Percentiles rank a stretch among this genome's conserved stretches.
Evolutionary conservation across 2,329 filamentous ascomycete species (phyloP).

Genomic region (Davidsoniella australis): DNA sequence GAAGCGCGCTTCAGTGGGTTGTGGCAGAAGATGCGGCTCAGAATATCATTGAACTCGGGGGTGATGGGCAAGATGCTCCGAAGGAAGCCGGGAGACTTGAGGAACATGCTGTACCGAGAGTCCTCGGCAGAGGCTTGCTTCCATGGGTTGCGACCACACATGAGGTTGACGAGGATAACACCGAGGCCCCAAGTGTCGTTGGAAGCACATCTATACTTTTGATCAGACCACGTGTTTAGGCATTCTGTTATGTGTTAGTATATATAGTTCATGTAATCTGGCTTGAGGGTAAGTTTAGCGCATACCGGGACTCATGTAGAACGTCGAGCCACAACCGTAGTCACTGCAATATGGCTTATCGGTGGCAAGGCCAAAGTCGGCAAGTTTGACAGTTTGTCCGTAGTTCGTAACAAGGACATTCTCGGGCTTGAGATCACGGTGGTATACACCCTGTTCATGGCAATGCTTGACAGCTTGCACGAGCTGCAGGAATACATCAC

Average conservation of each 20-base stretch:
- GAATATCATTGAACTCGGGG: slow-evolving; percentile 71
- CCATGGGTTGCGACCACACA: slow-evolving; percentile 96
- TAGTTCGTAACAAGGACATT: slow-evolving; percentile 86
- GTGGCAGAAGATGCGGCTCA: slow-evolving; percentile 74
- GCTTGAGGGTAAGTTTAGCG: slow-evolving; percentile 13
- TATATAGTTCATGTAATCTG: slow-evolving; percentile 1
- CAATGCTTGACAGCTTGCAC: slow-evolving; percentile 93
- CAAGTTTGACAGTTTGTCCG: slow-evolving; percentile 82
- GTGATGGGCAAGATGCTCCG: slow-evolving; percentile 86
- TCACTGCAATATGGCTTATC: slow-evolving; percentile 71
- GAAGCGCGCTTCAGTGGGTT: slow-evolving; percentile 71
- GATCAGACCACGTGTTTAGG: slow-evolving; percentile 55
- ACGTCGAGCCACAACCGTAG: slow-evolving; percentile 94
- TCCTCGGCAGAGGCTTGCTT: slow-evolving; percentile 89
- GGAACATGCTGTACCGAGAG: slow-evolving; percentile 83
- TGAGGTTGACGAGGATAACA: slow-evolving; percentile 92
- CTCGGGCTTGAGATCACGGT: slow-evolving; percentile 94
- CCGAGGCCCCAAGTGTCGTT: slow-evolving; percentile 99
- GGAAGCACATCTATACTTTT: slow-evolving; percentile 74
- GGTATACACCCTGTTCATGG: slow-evolving; percentile 85
- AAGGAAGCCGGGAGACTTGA: slow-evolving; percentile 71
- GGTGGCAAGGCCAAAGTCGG: slow-evolving; percentile 92
- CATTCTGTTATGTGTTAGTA: slow-evolving; percentile 48
- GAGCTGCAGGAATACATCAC: slow-evolving; percentile 81
- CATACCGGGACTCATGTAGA: slow-evolving; percentile 98